Base-by-base conservation (phyloP, 345 rosid genomes). In the Aquilaria sinensis region DNA sequence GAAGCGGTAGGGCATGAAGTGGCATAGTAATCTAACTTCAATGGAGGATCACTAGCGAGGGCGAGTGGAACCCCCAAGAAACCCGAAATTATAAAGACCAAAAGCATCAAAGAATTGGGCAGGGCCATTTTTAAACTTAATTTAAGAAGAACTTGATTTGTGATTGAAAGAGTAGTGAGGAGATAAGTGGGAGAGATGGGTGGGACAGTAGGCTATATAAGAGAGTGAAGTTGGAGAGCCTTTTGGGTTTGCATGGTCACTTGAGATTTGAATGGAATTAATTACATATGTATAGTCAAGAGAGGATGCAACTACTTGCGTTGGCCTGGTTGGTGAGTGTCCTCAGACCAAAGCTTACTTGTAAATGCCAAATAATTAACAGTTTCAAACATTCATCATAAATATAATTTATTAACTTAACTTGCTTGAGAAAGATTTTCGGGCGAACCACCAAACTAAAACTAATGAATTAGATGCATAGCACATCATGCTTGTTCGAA, bases 21-120 rank as follows among this genome's bases (percentile, higher is more conserved):
- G 56, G 64, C 68, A 73, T 94, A 90, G 78, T 94, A 77, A 67
- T 88, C 90, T 70, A 90, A 30, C 1, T 86, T 80, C 65, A 90
- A 77, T 0, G 80, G 80, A 73, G 86, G 71, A 13, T 74, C 62
- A 43, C 70, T 77, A 0, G 80, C 75, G 46, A 59, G 61, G 56
- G 69, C 65, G 49, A 37, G 68, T 59, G 45, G 53, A 67, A 58
- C 66, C 57, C 5, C 61, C 66, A 52, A 47, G 31, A 33, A 60
- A 79, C 31, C 67, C 45, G 58, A 59, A 32, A 7, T 4, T 4
- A 73, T 11, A 32, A 70, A 58, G 46, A 82, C 13, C 34, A 78
- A 54, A 56, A 70, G 8, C 43, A 37, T 4, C 43, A 37, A 16
- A 16, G 23, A 16, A 16, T 37, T 8, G 4, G 8, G 43, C 43